Base-by-base conservation (phyloP, 192 early-diverging fungal genomes). In the Coemansia sp. region DNA sequence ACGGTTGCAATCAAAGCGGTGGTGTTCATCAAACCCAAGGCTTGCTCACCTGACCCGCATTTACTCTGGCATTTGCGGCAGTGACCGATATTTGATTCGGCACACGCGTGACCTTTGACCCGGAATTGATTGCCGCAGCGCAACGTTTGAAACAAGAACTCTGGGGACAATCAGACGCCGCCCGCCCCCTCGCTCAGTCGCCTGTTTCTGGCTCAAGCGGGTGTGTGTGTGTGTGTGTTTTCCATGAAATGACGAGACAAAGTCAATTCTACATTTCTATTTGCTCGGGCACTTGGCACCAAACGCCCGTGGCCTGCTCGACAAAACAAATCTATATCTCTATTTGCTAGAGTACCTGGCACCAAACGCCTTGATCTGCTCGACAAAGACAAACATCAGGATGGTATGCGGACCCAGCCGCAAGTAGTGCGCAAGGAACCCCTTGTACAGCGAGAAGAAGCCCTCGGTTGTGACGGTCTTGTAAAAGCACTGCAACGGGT, bases 351-450 rank as follows among this genome's bases (percentile, higher is more conserved):
- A 29, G 53, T 70, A 63, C 55, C 65, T 76, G n/a, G 66, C 66
- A 63, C 74, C 75, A 45, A 71, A 54, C 23, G 80, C 71, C 71
- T 82, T 82, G 65, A 87, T 69, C 75, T 92, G 91, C 81, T 93
- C 93, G 68, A 94, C 77, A 75, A 96, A 95, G 17, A 96, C 89
- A 82, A 96, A 90, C 79, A 90, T 95, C 41, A 96, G 81, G 43
- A 94, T 86, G n/a, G 93, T 96, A 59, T 96, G 93, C 35, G 94
- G 94, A 11, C 95, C 95, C 63, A 95, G 86, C 42, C 95, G 87
- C 29, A 98, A 73, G 73, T 92, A 96, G 76, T 96, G 94, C 9
- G 96, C 92, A 36, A 84, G 68, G 74, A 93, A 93, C 35, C 95
- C 96, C 86, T 98, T 98, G 82, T 92, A 95, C 13, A 98, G 84